phyloP scores from a whole-genome alignment of 306 rosid genomes.

The Dalbergia cochinchinensis region DNA sequence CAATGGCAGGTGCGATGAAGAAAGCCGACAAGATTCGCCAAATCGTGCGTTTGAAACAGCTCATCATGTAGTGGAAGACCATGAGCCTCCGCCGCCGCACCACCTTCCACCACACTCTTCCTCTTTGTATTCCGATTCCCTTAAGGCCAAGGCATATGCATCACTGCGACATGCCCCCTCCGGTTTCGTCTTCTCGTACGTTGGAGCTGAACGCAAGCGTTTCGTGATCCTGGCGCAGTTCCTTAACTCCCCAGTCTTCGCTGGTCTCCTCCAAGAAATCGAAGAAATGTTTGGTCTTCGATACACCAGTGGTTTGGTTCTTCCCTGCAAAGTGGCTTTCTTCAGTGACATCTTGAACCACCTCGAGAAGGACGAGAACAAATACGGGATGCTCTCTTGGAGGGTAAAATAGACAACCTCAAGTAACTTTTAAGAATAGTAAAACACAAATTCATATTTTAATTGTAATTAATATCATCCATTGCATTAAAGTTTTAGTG shows the following conservation, averaged over 20 bases:
- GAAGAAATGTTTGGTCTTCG: slow-evolving; percentile 25
- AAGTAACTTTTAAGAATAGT: too few species aligned
- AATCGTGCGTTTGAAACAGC: slow-evolving; percentile 53
- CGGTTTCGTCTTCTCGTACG: slow-evolving; percentile 43
- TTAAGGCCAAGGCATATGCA: background rate
- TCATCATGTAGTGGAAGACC: slow-evolving; percentile 47
- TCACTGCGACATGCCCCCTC: slow-evolving; percentile 33
- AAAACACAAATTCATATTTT: too few species aligned
- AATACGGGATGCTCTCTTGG: background rate
- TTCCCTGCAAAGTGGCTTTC: slow-evolving; percentile 22
- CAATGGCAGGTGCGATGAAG: slow-evolving; percentile 54
- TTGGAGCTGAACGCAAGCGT: slow-evolving; percentile 27
- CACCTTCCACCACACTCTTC: background rate
- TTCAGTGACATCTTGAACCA: slow-evolving; percentile 11
- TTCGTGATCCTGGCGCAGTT: slow-evolving; percentile 51
- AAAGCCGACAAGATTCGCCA: slow-evolving; percentile 61
- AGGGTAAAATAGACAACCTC: too few species aligned
- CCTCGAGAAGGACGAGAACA: background rate
- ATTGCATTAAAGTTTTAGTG: too few species aligned
- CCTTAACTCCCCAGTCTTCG: background rate
- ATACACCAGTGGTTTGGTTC: slow-evolving; percentile 30
- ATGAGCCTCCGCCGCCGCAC: slow-evolving; percentile 34
- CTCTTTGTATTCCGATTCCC: background rate
- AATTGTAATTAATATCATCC: too few species aligned
- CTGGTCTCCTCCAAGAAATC: slow-evolving; percentile 29